Evolutionary conservation across 1,139 yeast genomes (phyloP).

Genomic region (Tardiomyces blankii): DNA sequence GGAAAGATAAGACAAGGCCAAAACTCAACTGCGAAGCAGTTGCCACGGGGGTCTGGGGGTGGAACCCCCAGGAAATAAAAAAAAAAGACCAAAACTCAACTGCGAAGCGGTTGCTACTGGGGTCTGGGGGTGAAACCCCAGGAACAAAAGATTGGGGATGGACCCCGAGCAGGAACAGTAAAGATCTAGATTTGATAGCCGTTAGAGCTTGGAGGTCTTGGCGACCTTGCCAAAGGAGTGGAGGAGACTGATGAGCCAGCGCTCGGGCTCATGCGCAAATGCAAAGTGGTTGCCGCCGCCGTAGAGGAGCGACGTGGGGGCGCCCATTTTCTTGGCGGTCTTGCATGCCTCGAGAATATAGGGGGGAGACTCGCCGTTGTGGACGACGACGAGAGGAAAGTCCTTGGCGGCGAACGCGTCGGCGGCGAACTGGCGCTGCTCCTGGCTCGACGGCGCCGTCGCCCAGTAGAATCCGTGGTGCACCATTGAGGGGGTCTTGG

Average conservation of each 20-base stretch:
- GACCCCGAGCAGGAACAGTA: too few species aligned
- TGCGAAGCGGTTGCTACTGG: too few species aligned
- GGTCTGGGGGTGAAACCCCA: too few species aligned
- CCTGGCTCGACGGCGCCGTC: not conserved
- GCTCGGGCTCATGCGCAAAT: constrained; percentile 4
- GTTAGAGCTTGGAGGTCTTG: not conserved
- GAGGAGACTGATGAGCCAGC: constrained; percentile 1
- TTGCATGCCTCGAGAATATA: constrained; percentile 2
- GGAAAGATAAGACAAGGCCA: too few species aligned
- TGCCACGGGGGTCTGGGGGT: too few species aligned
- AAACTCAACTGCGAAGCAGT: too few species aligned
- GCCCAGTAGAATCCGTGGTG: constrained; percentile 4
- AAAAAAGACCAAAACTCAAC: too few species aligned
- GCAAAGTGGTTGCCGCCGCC: constrained; percentile 5
- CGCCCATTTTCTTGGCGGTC: constrained; percentile 2
- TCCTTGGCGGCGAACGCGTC: constrained; percentile 1
- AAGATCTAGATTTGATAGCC: too few species aligned
- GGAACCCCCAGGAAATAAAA: too few species aligned
- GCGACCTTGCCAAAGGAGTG: not conserved
- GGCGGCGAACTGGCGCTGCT: not conserved
- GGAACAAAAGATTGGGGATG: too few species aligned
- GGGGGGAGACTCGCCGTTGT: constrained; percentile 3
- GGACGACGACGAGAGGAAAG: constrained; percentile 2
- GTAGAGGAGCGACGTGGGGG: constrained; percentile 1
- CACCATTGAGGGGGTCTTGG: constrained; percentile 3